These are phyloP conservation scores for Serendipita sp. DNA, from an alignment of 768 basidiomycete species.

Conservation along the genomic window DNA sequence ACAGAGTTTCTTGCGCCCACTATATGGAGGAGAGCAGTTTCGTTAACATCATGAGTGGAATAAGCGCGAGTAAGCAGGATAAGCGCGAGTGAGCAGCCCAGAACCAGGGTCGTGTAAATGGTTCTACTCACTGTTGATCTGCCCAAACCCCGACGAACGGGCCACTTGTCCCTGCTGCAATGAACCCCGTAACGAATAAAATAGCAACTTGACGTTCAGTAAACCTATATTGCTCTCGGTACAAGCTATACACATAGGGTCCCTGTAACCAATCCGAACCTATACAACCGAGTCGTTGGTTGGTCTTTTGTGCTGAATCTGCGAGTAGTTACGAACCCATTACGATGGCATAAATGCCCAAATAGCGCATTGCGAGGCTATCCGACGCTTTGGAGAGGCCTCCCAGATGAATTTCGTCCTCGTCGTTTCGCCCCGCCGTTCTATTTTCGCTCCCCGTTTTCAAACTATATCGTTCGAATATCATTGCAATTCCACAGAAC, in stretches of 20 bases:
- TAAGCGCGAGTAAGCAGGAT: not conserved
- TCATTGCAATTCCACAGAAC: not conserved
- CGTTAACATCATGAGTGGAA: too few species aligned
- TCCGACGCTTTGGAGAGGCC: not conserved
- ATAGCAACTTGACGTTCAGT: constrained; percentile 49
- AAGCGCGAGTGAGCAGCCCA: not conserved
- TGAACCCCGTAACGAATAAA: constrained; percentile 63
- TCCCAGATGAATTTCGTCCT: not conserved
- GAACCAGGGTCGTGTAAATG: not conserved
- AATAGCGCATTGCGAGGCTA: constrained; percentile 28
- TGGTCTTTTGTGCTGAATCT: constrained; percentile 4
- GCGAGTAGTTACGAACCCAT: constrained; percentile 36
- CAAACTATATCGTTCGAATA: not conserved
- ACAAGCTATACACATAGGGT: constrained; percentile 62
- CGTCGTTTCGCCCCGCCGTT: not conserved
- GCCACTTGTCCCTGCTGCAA: constrained; percentile 51
- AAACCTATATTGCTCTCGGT: constrained; percentile 49
- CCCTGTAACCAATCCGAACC: constrained; percentile 71
- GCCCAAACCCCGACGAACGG: constrained; percentile 66
- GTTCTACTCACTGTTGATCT: constrained; percentile 44
- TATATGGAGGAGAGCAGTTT: constrained; percentile 14
- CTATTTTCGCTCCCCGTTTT: not conserved
- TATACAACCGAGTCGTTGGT: constrained; percentile 15
- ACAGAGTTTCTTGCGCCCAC: constrained; percentile 52
- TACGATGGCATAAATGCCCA: constrained; percentile 53